Conservation (phyloP, 805 yeast genomes). For the Wickerhamomyces tratensis region DNA sequence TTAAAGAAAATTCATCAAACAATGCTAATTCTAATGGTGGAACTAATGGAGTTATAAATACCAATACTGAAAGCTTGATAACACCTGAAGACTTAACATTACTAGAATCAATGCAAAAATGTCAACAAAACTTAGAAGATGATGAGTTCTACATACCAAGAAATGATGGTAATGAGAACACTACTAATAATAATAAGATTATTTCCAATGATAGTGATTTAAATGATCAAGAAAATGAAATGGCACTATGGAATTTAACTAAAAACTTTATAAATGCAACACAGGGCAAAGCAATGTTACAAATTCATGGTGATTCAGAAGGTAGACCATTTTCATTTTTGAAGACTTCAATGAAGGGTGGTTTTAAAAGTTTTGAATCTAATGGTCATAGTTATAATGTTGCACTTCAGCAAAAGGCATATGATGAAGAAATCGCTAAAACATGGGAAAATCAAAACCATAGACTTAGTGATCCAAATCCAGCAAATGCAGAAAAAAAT, state of each 20-base stretch:
- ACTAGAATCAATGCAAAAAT: conserved; percentile 86
- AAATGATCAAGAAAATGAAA: conserved; percentile 51
- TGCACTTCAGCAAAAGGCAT: conserved; percentile 80
- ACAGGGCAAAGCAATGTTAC: conserved; percentile 95
- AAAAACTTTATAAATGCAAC: conserved; percentile 88
- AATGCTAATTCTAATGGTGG: conserved; percentile 29
- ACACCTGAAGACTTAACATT: conserved; percentile 86
- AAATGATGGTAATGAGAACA: too few relatives aligned
- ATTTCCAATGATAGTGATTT: too few relatives aligned
- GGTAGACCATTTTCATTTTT: conserved; percentile 84
- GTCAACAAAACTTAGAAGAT: conserved; percentile 85
- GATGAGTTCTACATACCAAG: conserved; percentile 37
- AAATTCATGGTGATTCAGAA: conserved; percentile 89
- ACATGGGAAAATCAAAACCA: conserved; percentile 85
- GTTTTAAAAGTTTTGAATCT: conserved; percentile 44
- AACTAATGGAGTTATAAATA: conserved; percentile 32
- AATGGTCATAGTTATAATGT: conserved; percentile 71
- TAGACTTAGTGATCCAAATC: conserved; percentile 32
- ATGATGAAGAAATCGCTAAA: conserved; percentile 79
- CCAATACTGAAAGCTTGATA: conserved; percentile 50
- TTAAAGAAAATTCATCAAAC: conserved; percentile 65
- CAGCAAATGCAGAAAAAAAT: conserved; percentile 2
- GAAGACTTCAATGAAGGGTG: conserved; percentile 92
- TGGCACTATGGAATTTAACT: conserved; percentile 92
- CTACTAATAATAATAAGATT: too few relatives aligned